Evolutionary conservation across 1,284 basidiomycete species (phyloP), one percentile per base, ranked within the genome.

Genomic region (Leccinum pachyderme): DNA sequence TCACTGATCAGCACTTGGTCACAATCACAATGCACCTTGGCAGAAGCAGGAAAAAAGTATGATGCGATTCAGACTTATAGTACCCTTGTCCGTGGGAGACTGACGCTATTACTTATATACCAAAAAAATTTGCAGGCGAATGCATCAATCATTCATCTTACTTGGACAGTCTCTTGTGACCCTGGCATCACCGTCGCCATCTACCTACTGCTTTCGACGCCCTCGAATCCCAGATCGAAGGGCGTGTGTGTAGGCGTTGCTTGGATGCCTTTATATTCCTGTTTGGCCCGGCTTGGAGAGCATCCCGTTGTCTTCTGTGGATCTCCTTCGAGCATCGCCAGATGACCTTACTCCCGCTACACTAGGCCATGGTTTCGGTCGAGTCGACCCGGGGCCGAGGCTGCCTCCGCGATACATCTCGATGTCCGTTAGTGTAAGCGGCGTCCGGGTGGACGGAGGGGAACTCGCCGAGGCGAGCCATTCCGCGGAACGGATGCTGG

Each of bases 201-300:
- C 44, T 7, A 28, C n/a, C 32, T 39, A 12, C 44, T 37, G 6
- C 29, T 47, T 45, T 32, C 31, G n/a, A 33, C 29, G 39, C 33
- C 33, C 74, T 61, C 52, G 67, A 72, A 73, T 9, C 59, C 68
- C 43, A 65, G 64, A 24, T 62, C 53, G 49, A 63, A 54, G 25
- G 48, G 65, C 4, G 65, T 65, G 11, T 72, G 72, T 8, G 61
- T 58, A 5, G 74, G 78, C 27, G 75, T 77, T 5, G 55, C 62
- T 54, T 66, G 4, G 75, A 72, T 27, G 68, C 77, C 31, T 63
- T 73, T 2, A 79, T 77, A 37, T 77, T 65, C 56, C 71, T 80
- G 11, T 12, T 31, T 22, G 53, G 43, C 22, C 29, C 4, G 55
- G 28, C 46, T 37, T 41, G 27, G 46, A 43, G 24, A 24, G 41